Conservation (phyloP, 73 alveolate genomes). For the Paramecium octaurelia region DNA sequence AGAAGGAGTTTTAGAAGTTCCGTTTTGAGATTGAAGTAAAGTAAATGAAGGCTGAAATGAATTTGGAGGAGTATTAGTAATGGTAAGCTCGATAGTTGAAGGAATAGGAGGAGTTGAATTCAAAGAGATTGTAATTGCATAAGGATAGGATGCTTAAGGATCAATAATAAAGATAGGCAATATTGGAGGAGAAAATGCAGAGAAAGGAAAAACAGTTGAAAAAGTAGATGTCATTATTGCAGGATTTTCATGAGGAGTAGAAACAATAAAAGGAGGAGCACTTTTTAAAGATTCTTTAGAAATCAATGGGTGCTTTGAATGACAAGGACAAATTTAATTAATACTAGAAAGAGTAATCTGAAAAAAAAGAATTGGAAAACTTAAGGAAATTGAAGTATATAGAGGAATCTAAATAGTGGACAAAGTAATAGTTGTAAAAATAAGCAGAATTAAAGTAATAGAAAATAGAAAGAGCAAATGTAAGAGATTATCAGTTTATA, state of each 20-base stretch:
- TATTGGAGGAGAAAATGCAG: background rate
- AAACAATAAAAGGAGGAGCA: background rate
- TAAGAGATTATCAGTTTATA: background rate
- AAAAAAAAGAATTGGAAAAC: background rate
- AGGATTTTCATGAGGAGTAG: background rate
- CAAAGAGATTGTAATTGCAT: background rate
- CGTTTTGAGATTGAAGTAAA: constrained; percentile 13
- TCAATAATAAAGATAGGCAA: background rate
- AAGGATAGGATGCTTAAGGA: constrained; percentile 3
- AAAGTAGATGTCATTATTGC: background rate
- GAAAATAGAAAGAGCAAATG: background rate
- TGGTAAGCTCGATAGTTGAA: constrained; percentile 20
- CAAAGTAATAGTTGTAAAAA: background rate
- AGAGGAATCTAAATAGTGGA: constrained; percentile 21
- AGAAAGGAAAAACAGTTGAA: background rate
- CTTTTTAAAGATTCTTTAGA: background rate
- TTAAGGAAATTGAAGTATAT: background rate
- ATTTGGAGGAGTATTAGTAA: constrained; percentile 11
- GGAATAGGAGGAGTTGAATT: background rate
- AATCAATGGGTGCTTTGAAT: background rate
- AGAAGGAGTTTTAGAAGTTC: background rate
- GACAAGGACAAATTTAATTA: background rate
- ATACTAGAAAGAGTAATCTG: background rate
- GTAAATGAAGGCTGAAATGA: background rate
- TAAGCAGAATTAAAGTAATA: background rate